A percentile compares a stretch with the other conserved stretches of the same genome.
Conservation (phyloP, 75 land plant species). For the Selaginella moellendorffii region DNA sequence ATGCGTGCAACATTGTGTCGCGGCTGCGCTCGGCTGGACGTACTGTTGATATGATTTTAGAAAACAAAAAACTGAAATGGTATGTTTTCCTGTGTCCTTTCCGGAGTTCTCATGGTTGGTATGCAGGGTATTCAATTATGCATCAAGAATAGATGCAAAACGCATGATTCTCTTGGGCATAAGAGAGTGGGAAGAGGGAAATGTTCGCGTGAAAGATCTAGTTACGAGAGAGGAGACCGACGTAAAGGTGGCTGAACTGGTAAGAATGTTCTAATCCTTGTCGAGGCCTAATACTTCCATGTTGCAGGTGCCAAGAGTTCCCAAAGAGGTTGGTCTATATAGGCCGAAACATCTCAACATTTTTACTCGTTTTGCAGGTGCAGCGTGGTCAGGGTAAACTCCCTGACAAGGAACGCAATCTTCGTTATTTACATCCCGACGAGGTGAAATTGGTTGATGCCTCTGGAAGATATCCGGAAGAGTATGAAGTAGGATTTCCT, state of each 20-base stretch:
- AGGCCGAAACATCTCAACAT: too few relatives aligned
- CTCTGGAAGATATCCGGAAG: background rate
- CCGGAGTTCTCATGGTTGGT: background rate
- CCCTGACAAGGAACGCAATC: background rate
- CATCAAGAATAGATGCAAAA: constrained; percentile 53
- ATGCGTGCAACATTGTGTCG: constrained; percentile 53
- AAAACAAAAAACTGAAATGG: constrained; percentile 73
- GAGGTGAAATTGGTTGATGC: background rate
- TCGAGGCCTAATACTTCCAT: background rate
- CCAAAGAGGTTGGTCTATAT: background rate
- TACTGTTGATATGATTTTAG: constrained; percentile 69
- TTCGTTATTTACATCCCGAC: background rate
- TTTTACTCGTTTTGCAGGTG: background rate
- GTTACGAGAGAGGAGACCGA: constrained; percentile 53
- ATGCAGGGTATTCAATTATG: constrained; percentile 85
- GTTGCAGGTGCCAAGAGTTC: background rate
- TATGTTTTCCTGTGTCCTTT: constrained; percentile 7
- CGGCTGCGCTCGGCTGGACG: constrained; percentile 50
- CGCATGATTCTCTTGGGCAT: constrained; percentile 63
- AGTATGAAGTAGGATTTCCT: background rate
- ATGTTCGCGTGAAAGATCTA: constrained; percentile 74
- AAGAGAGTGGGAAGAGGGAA: constrained; percentile 65
- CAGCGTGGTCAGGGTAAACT: background rate
- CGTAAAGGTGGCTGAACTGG: constrained; percentile 52
- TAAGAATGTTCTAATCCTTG: background rate